phyloP scores from a whole-genome alignment of 257 asterid genomes.

The Penstemon davidsonii region DNA sequence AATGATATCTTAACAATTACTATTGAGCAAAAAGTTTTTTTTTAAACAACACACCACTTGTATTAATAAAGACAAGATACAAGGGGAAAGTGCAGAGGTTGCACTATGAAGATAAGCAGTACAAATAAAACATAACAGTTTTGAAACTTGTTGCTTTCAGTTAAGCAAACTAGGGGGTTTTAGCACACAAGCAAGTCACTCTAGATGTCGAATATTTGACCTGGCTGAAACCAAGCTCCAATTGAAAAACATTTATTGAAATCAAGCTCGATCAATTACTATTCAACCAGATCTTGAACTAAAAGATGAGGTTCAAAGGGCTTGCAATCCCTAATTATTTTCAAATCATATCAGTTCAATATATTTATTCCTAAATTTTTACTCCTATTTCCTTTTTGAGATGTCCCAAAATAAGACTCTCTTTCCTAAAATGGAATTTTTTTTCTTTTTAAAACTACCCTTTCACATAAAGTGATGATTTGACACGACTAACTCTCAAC shows the following conservation, averaged over 20 bases:
- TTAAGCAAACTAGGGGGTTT: background rate
- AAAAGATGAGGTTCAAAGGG: slow-evolving; percentile 17
- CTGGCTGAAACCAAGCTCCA: background rate
- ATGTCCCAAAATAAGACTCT: too few species aligned
- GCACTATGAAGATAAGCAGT: too few species aligned
- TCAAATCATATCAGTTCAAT: slow-evolving; percentile 8
- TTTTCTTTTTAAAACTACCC: too few species aligned
- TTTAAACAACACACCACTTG: too few species aligned
- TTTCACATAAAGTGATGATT: too few species aligned
- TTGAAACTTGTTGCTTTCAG: background rate
- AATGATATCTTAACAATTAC: background rate
- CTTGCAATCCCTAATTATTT: slow-evolving; percentile 16
- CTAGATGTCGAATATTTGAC: background rate
- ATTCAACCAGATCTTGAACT: background rate
- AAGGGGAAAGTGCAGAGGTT: too few species aligned
- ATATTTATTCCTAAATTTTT: background rate
- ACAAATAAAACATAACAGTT: background rate
- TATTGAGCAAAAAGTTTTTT: background rate
- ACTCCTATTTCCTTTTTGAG: too few species aligned
- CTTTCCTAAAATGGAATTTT: too few species aligned
- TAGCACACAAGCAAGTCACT: slow-evolving; percentile 1
- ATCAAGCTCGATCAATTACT: background rate
- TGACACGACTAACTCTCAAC: too few species aligned
- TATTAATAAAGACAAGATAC: too few species aligned
- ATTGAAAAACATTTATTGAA: background rate